Evolutionary conservation across 352 stramenopile genomes (phyloP).

Genomic region (Pythium dissimile): DNA sequence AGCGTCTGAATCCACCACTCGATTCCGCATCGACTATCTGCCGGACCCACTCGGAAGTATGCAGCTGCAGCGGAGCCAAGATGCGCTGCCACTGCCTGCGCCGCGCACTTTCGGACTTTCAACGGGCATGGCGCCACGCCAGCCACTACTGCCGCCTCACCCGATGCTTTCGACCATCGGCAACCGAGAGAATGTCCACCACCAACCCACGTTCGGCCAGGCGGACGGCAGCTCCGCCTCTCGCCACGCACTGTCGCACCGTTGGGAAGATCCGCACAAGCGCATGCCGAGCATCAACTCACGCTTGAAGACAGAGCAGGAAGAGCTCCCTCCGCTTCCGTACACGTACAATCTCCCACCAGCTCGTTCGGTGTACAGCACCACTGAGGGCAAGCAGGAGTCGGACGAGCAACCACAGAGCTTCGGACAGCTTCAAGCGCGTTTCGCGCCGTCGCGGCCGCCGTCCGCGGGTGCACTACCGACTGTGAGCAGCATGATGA

Average conservation of each 20-base stretch:
- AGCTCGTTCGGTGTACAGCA: background rate
- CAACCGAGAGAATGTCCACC: constrained; percentile 14
- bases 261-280: constrained; percentile 17
- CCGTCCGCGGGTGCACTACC: background rate
- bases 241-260: background rate
- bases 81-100: constrained; percentile 10
- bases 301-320: constrained; percentile 12
- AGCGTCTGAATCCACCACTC: constrained; percentile 23
- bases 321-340: constrained; percentile 16
- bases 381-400: constrained; percentile 16
- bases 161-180: background rate
- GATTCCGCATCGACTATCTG: constrained; percentile 63
- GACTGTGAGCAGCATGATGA: constrained; percentile 7
- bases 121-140: constrained; percentile 1
- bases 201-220: constrained; percentile 3
- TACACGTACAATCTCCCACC: constrained; percentile 12
- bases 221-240: background rate
- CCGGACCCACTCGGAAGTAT: constrained; percentile 29
- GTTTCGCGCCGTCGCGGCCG: constrained; percentile 7
- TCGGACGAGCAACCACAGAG: constrained; percentile 5
- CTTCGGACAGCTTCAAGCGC: constrained; percentile 9
- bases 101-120: constrained; percentile 17
- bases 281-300: constrained; percentile 8
- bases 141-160: constrained; percentile 8
- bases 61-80: constrained; percentile 4